Base-by-base conservation (phyloP, 2,329 filamentous ascomycete species). In the Aspergillus cejpii region DNA sequence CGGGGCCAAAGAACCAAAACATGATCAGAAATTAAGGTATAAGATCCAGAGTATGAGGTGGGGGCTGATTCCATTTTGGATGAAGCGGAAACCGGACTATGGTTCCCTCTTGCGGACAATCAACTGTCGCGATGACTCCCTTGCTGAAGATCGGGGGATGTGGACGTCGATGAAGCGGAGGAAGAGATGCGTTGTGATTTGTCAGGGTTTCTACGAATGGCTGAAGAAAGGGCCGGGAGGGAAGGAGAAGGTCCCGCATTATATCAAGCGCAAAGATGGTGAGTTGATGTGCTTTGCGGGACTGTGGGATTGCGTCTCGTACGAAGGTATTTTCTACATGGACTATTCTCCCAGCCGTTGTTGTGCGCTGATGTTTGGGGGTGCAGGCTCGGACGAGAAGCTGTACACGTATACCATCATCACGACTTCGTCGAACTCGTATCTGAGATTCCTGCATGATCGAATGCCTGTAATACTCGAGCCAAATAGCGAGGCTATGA, bases 181-280 rank as follows among this genome's bases (percentile, higher is more conserved):
- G 55, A 95, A 96, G 69, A 77, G 92, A 23, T 97, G 92, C 63
- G 74, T 97, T 17, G 81, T 97, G 7, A 63, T 95, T 5, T 89
- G 87, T 7, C 85, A 96, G 66, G 92, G 92, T 1, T 98, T 97
- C 67, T 98, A 88, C 60, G 92, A 98, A 67, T 97, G 92, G 92
- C 72, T 94, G 48, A 91, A 91, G 66, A 87, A 83, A 57, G 83
- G 79, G 58, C 43, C 74, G 58, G 76, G 76, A 1, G 77, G 80
- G 5, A 90, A 85, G 55, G 84, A 92, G 43, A 94, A 87, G 68
- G 71, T 91, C 1, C 91, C 92, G 8, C 82, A 97, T 65, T 96
- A 82, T 58, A 78, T 88, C 17, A 90, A 83, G 67, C 76, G 89
- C 21, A 85, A 81, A 55, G 91, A 97, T 62, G 86, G 85, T 0